A percentile compares a stretch with the other conserved stretches of the same genome.
These are phyloP conservation scores for Seminavis robusta DNA, from an alignment of 108 stramenopile species.

Conservation along the genomic window DNA sequence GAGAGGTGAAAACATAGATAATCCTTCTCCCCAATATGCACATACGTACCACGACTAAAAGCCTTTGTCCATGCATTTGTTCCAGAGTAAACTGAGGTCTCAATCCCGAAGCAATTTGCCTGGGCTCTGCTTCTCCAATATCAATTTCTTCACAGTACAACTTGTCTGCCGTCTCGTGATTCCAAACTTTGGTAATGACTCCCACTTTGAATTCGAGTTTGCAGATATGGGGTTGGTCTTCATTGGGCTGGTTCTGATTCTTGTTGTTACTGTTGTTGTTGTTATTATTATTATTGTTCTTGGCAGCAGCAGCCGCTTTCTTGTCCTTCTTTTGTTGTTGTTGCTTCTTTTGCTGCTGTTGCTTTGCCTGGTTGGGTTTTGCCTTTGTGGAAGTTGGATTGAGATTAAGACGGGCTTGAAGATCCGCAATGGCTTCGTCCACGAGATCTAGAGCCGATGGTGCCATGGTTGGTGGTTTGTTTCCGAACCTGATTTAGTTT, in stretches of 20 bases:
- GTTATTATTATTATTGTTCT: no score
- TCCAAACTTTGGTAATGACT: slow-evolving; percentile 90
- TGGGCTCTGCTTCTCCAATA: slow-evolving; percentile 83
- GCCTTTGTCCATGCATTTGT: slow-evolving; percentile 86
- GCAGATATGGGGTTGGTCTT: slow-evolving; percentile 74
- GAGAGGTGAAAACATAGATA: no score
- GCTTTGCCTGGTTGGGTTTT: slow-evolving; percentile 7
- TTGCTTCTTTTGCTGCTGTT: slow-evolving; percentile 13
- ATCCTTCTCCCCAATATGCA: no score
- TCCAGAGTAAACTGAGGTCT: slow-evolving; percentile 83
- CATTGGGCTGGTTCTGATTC: slow-evolving; percentile 21
- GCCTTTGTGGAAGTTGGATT: slow-evolving; percentile 16
- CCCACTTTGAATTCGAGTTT: slow-evolving; percentile 91
- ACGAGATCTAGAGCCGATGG: slow-evolving; percentile 67
- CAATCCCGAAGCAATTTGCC: slow-evolving; percentile 91
- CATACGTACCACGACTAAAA: slow-evolving; percentile 94
- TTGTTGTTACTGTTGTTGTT: slow-evolving; percentile 11
- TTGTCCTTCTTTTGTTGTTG: slow-evolving; percentile 31
- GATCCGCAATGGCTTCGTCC: slow-evolving; percentile 70
- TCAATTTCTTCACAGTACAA: slow-evolving; percentile 98
- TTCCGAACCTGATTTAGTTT: no score
- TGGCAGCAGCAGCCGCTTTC: slow-evolving; percentile 13
- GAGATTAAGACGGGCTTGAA: slow-evolving; percentile 75
- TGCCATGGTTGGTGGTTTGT: no score
- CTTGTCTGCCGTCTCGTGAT: slow-evolving; percentile 95